Evolutionary conservation across 768 basidiomycete species (phyloP).

Genomic region (Asterophora parasitica): DNA sequence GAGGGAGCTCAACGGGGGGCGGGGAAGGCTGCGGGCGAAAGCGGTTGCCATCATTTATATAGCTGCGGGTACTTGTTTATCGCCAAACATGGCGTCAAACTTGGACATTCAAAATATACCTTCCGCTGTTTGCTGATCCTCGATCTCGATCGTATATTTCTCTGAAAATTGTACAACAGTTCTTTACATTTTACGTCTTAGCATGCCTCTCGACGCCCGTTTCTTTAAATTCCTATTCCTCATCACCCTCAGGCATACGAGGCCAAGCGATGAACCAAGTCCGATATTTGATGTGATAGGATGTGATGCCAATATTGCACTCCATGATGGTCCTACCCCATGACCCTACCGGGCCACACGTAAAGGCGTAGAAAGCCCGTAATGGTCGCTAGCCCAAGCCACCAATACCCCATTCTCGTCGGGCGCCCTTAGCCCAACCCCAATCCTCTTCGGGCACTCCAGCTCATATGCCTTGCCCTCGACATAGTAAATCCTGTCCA

Average conservation of each 20-base stretch:
- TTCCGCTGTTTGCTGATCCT: too few relatives aligned
- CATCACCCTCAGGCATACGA: too few relatives aligned
- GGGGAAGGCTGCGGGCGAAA: slow-evolving; percentile 20
- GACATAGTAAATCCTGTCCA: slow-evolving; percentile 66
- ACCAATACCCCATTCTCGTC: slow-evolving; percentile 26
- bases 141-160: too few relatives aligned
- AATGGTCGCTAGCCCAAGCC: slow-evolving; percentile 67
- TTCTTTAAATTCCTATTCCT: too few relatives aligned
- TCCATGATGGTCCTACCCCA: background rate
- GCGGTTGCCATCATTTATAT: slow-evolving; percentile 19
- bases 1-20: slow-evolving; percentile 15
- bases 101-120: too few relatives aligned
- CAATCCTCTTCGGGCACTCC: slow-evolving; percentile 50
- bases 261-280: background rate
- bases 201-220: too few relatives aligned
- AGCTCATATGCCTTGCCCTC: slow-evolving; percentile 45
- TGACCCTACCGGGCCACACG: slow-evolving; percentile 21
- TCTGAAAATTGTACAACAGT: too few relatives aligned
- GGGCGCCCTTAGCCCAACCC: slow-evolving; percentile 44
- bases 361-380: slow-evolving; percentile 46
- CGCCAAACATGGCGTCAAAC: slow-evolving; percentile 21
- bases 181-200: too few relatives aligned
- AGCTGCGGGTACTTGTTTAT: slow-evolving; percentile 15
- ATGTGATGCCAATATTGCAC: slow-evolving; percentile 1
- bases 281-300: slow-evolving; percentile 8